Base-by-base conservation (phyloP, 2,329 filamentous ascomycete genomes). In the Neopestalotiopsis sp. region DNA sequence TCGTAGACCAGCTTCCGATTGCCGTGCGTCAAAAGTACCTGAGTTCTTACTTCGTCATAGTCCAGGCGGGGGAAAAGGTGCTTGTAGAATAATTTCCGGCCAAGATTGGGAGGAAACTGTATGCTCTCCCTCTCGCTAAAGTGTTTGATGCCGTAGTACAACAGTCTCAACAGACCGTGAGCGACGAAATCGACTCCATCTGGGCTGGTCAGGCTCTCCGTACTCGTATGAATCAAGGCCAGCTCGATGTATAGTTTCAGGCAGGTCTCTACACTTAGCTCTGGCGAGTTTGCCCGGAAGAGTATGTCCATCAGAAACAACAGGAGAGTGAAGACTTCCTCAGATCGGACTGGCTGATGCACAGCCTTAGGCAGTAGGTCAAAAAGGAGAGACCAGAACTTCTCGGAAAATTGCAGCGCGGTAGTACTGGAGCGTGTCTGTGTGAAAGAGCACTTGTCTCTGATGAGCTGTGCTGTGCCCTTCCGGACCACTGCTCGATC, bases 1-100 rank as follows among this genome's bases (percentile, higher is more conserved):
- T 88, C 86, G 71, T 89, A 89, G 6, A 94, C 79, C 71, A 86
- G 85, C 30, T 83, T 81, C 32, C 92, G 85, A 9, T 90, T 90
- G 40, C 83, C 75, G 2, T 80, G 78, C 69, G 89, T 84, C 63
- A 93, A 81, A 4, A 89, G 74, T 32, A 84, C 80, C 59, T 79
- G 69, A 79, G 81, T 62, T 74, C 70, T 38, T 70, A 14, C 72
- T 72, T 32, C 71, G 6, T 38, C 77, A 72, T n/a, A 81, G 76
- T 1, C 85, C 83, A 0, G 92, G 34, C 34, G 6, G 34, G 34
- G 91, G 72, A 94, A 94, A 0, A 94, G 81, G 73, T 92, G 90
- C 67, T 82, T 86, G 75, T 85, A 87, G 72, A 94, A 89, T 1
- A 94, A 76, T 3, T 80, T 79, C 65, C 83, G 81, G 10, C 85